Conservation (phyloP, 164 flowering plant genomes). For the Vitis cinerea region DNA sequence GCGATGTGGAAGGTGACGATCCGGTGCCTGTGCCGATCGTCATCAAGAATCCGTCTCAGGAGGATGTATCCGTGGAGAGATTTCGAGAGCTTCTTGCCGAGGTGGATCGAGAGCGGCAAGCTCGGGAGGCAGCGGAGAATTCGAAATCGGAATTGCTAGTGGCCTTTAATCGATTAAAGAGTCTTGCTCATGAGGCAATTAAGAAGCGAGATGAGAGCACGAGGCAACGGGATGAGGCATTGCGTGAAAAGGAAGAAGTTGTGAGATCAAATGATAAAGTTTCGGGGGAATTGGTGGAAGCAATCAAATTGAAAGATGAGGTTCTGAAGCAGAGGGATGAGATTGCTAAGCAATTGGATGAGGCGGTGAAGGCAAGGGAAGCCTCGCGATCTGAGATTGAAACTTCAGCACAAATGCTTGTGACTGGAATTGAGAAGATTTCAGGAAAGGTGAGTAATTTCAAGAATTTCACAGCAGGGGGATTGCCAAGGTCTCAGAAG, state of each 20-base stretch:
- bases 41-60: conserved; percentile 26
- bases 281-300: conserved; percentile 44
- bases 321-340: conserved; percentile 51
- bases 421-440: conserved; percentile 83
- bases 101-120: conserved; percentile 74
- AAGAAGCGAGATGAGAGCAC: conserved; percentile 76
- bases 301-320: conserved; percentile 48
- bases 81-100: conserved; percentile 55
- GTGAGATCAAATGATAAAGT: conserved; percentile 38
- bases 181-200: conserved; percentile 67
- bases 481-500: conserved; percentile 78
- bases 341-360: conserved; percentile 50
- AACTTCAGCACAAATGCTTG: conserved; percentile 64
- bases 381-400: conserved; percentile 61
- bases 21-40: conserved; percentile 43
- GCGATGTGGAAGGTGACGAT: conserved; percentile 82
- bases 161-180: conserved; percentile 56
- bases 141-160: conserved; percentile 64
- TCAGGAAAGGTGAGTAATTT: conserved; percentile 67
- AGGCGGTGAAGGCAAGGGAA: conserved; percentile 47
- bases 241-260: conserved; percentile 63
- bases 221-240: conserved; percentile 63
- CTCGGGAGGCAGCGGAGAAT: conserved; percentile 64
- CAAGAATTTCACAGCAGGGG: conserved; percentile 59
- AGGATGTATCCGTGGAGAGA: conserved; percentile 50